Conservation (phyloP, 345 rosid genomes). For the Laguncularia racemosa region DNA sequence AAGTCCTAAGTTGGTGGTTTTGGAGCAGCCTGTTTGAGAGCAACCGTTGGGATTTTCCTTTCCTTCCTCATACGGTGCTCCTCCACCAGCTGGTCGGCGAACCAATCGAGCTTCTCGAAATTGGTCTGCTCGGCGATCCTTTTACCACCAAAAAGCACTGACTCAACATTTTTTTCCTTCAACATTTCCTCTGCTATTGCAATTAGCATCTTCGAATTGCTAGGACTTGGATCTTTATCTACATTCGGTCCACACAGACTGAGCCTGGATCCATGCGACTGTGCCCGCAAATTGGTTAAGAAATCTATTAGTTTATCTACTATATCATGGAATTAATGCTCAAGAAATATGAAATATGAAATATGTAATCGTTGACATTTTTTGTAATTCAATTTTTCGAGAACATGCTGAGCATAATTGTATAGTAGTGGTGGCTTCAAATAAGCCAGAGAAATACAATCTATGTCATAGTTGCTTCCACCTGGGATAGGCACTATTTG, state of each 20-base stretch:
- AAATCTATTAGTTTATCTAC: too few species aligned
- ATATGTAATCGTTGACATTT: too few species aligned
- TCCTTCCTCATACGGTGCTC: slow-evolving; percentile 88
- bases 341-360: background rate
- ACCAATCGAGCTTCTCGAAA: slow-evolving; percentile 82
- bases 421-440: too few species aligned
- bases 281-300: slow-evolving; percentile 6
- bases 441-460: too few species aligned
- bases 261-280: slow-evolving; percentile 74
- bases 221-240: slow-evolving; percentile 57
- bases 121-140: slow-evolving; percentile 65
- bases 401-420: too few species aligned
- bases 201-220: slow-evolving; percentile 59
- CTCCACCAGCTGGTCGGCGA: slow-evolving; percentile 79
- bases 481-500: too few species aligned
- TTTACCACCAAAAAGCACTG: slow-evolving; percentile 87
- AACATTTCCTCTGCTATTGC: slow-evolving; percentile 79
- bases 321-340: background rate
- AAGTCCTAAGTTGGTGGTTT: background rate
- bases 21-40: slow-evolving; percentile 56
- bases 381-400: too few species aligned
- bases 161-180: slow-evolving; percentile 93
- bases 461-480: too few species aligned
- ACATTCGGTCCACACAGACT: slow-evolving; percentile 49
- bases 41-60: slow-evolving; percentile 73